Percentiles rank a stretch among this genome's conserved stretches.
Conservation (phyloP, 2,329 filamentous ascomycete species). For the Ophiostoma perfectum region DNA sequence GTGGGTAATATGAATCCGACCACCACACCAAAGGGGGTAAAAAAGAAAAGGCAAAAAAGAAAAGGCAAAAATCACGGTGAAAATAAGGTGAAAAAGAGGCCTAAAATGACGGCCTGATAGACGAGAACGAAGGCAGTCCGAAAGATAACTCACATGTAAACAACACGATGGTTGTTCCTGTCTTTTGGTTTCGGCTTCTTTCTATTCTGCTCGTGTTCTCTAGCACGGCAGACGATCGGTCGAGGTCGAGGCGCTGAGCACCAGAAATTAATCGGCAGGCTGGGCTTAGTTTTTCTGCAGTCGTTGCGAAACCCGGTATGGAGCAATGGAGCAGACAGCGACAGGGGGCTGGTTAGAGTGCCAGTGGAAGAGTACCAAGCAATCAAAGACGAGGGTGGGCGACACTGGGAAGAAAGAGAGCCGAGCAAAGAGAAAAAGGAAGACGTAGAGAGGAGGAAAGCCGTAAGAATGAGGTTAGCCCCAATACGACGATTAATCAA, state of each 20-base stretch:
- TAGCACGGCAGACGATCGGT: conserved; percentile 8
- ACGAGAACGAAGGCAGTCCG: background rate
- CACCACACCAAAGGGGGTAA: conserved; percentile 12
- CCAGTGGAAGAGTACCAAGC: background rate
- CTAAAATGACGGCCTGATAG: too few relatives aligned
- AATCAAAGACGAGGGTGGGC: background rate
- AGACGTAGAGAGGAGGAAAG: conserved; percentile 7
- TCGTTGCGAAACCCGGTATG: conserved; percentile 7
- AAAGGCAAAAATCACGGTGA: background rate
- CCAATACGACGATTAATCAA: background rate
- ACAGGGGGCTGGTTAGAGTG: conserved; percentile 10
- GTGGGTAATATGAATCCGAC: conserved; percentile 13
- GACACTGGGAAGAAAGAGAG: background rate
- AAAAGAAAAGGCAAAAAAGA: conserved; percentile 1
- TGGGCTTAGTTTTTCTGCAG: background rate
- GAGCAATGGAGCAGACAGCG: conserved; percentile 7
- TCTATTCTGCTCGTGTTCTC: background rate
- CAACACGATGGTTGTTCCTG: background rate
- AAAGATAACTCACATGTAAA: background rate
- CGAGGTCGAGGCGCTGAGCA: background rate
- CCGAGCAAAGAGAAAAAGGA: background rate
- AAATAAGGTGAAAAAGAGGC: background rate
- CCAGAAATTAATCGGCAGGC: conserved; percentile 9
- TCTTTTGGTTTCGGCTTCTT: background rate
- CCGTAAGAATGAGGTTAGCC: conserved; percentile 6